Base-by-base conservation (phyloP, 805 yeast species). In the Yamadazyma insecticola region DNA sequence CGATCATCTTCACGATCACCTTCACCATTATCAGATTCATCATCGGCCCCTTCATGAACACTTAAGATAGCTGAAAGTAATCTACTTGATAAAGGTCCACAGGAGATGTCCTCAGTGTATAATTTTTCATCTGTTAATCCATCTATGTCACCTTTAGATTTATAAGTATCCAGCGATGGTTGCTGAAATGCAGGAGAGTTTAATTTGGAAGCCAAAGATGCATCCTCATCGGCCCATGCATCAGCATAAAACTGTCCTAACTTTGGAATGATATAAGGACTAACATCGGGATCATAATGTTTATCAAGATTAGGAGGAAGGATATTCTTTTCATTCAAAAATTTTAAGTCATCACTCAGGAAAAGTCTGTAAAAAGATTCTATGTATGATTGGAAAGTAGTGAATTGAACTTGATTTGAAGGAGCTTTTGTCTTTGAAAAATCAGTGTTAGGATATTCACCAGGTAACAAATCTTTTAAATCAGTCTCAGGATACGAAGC, bases 71-170 rank as follows among this genome's bases (percentile, higher is more conserved):
- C 97, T 4, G 95, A 75, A 31, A 90, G 53, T 26, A 90, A 63
- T 36, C 98, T 71, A 15, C 89, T 79, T 0, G 94, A 81, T 21
- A 90, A 66, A 1, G 98, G 97, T 1, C 98, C 98, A 52, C 95
- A 81, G 1, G 95, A 81, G 1, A 90, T 65, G 14, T 74, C 77
- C 36, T 84, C 90, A 0, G 81, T 70, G 41, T 84, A 90, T 34
- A 89, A 55, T 1, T 60, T 54, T 4, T 74, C 78, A 46, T 83
- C 95, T 16, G 57, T 63, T 26, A 84, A 45, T 16, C 65, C 69
- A 14, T 72, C 77, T 1, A 78, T 63, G 1, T 80, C 65, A 4
- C 81, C 83, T 39, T 72, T 78, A 0, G 95, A 79, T 16, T 51
- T 60, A 49, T 54, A 52, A 15, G 72, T 58, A 30, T 71, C 72